These are phyloP conservation scores for Adiantum capillusveneris DNA, from an alignment of 75 land plant genomes.

Conservation along the genomic window DNA sequence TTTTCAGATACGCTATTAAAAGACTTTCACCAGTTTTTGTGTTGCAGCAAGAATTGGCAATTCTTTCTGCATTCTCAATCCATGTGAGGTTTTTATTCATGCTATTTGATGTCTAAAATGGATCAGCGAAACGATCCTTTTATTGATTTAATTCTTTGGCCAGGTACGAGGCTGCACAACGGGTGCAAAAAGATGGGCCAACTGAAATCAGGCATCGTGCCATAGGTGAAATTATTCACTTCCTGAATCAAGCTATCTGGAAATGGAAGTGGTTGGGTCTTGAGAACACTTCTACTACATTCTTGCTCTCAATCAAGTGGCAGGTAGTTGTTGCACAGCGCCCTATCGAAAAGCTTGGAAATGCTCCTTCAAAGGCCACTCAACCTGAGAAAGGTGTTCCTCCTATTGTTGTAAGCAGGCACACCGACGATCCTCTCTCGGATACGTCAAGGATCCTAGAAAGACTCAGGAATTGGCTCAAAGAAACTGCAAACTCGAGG, in stretches of 20 bases:
- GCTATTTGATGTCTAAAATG: background rate
- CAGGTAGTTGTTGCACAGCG: background rate
- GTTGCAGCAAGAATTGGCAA: background rate
- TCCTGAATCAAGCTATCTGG: background rate
- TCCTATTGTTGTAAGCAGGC: background rate
- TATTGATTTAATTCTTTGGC: background rate
- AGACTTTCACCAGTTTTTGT: slow-evolving; percentile 6
- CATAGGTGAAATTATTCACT: background rate
- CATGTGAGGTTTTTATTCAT: background rate
- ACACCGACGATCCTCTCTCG: background rate
- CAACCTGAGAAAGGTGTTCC: background rate
- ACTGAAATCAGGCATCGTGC: background rate
- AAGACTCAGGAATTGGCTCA: background rate
- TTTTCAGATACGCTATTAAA: background rate
- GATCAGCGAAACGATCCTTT: background rate
- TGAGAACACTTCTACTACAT: background rate
- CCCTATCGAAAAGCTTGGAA: too few species aligned
- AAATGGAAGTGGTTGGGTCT: slow-evolving; percentile 1
- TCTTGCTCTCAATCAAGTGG: background rate
- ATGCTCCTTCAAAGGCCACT: too few species aligned
- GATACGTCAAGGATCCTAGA: background rate
- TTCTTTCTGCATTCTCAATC: background rate
- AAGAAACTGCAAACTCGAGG: background rate
- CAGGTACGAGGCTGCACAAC: slow-evolving; percentile 7
- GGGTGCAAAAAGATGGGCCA: background rate